Evolutionary conservation across 305 asterid species (phyloP).

Genomic region (Euphrasia arctica): DNA sequence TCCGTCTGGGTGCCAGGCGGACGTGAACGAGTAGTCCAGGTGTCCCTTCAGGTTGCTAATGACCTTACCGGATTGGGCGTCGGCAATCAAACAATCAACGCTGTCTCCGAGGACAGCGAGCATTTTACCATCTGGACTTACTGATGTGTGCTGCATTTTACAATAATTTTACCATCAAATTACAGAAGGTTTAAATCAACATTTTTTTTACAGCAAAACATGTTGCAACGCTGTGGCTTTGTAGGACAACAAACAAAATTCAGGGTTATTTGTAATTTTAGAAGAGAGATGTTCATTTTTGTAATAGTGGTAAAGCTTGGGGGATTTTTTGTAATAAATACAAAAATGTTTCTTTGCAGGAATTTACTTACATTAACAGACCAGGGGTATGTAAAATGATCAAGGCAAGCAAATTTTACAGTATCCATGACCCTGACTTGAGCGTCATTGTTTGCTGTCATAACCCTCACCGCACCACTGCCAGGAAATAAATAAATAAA

Average conservation of each 20-base stretch:
- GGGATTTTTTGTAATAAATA: background rate
- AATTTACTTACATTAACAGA: slow-evolving; percentile 64
- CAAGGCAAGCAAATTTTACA: slow-evolving; percentile 40
- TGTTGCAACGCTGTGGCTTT: too few species aligned
- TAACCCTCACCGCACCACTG: slow-evolving; percentile 56
- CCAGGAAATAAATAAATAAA: slow-evolving; percentile 6
- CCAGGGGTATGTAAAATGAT: slow-evolving; percentile 61
- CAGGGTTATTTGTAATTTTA: background rate
- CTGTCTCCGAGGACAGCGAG: slow-evolving; percentile 74
- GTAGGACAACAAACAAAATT: background rate
- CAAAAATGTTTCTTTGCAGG: background rate
- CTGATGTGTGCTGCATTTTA: slow-evolving; percentile 43
- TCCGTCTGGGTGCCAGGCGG: slow-evolving; percentile 83
- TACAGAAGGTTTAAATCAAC: background rate
- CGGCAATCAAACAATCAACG: slow-evolving; percentile 56
- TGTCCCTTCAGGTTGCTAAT: slow-evolving; percentile 60
- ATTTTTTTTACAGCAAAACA: background rate
- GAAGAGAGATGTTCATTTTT: background rate
- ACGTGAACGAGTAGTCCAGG: slow-evolving; percentile 64
- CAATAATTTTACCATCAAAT: background rate
- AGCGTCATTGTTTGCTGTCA: slow-evolving; percentile 69
- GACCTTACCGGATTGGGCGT: slow-evolving; percentile 60
- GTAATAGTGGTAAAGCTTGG: background rate
- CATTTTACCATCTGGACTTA: slow-evolving; percentile 53
- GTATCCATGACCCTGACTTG: slow-evolving; percentile 57